phyloP scores from a whole-genome alignment of 176 grass and related monocot species.

The Juncus inflexus region DNA sequence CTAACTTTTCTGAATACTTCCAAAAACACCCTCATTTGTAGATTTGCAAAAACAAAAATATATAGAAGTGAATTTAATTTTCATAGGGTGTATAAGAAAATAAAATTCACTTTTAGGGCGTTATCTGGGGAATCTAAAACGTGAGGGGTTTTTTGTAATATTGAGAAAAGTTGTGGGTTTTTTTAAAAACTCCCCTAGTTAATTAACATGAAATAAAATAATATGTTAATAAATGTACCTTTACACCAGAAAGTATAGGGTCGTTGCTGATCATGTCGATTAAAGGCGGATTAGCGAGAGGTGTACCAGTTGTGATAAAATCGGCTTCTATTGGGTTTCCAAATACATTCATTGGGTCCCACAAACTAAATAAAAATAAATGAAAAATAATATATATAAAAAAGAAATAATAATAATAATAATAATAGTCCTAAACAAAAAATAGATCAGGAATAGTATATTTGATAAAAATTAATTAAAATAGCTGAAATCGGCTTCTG shows the following conservation, averaged over 20 bases:
- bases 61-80: no score
- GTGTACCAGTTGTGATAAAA: constrained; percentile 61
- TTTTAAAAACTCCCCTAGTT: no score
- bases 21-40: no score
- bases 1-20: no score
- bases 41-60: no score
- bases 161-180: no score
- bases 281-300: constrained; percentile 62
- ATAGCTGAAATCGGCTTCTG: constrained; percentile 60
- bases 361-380: constrained; percentile 46
- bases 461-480: no score
- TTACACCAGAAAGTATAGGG: constrained; percentile 75
- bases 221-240: constrained; percentile 44
- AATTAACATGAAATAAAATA: constrained; percentile 20
- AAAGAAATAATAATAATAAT: not conserved
- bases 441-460: no score
- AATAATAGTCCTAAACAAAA: not conserved
- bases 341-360: constrained; percentile 91
- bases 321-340: constrained; percentile 62
- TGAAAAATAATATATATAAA: constrained; percentile 10
- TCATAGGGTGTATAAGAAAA: no score
- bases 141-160: no score
- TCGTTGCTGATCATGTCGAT: constrained; percentile 99
- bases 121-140: no score
- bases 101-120: no score